Evolutionary conservation across 129 eudicot species (phyloP).

Genomic region (Solidago caesia): DNA sequence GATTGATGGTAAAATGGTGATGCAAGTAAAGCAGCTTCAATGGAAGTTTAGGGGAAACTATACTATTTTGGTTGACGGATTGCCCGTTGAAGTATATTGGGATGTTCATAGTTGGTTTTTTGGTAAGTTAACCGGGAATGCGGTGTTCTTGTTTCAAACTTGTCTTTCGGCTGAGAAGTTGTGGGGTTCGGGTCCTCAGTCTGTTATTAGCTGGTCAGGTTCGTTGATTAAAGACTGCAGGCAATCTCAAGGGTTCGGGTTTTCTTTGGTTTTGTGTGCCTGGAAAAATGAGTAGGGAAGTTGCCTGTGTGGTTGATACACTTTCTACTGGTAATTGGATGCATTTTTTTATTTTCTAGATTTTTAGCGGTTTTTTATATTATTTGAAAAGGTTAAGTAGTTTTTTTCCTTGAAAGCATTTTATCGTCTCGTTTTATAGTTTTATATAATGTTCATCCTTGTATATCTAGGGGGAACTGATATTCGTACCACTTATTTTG

Average conservation of each 20-base stretch:
- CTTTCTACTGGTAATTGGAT: neutral
- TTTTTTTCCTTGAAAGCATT: neutral
- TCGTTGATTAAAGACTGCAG: conserved; percentile 36
- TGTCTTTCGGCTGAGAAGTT: conserved; percentile 49
- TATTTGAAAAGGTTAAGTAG: neutral
- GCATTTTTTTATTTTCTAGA: neutral
- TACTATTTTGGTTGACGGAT: conserved; percentile 61
- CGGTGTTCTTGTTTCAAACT: conserved; percentile 61
- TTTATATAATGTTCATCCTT: neutral
- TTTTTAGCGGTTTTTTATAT: neutral
- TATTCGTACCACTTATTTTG: no score
- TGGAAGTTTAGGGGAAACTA: conserved; percentile 82
- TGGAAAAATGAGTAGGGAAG: conserved; percentile 62
- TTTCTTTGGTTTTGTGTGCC: conserved; percentile 69
- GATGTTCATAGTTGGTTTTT: conserved; percentile 76
- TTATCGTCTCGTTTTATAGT: neutral
- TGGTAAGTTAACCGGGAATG: conserved; percentile 53
- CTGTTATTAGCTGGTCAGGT: conserved; percentile 42
- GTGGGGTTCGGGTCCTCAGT: conserved; percentile 34
- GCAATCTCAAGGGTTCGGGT: conserved; percentile 43
- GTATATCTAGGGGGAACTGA: no score
- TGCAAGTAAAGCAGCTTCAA: conserved; percentile 54
- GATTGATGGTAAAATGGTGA: conserved; percentile 49
- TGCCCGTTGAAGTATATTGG: conserved; percentile 80
- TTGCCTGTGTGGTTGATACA: neutral